Evolutionary conservation across 257 asterid species (phyloP), one percentile per base, ranked within the genome.

Genomic region (Nicotiana knightiana): DNA sequence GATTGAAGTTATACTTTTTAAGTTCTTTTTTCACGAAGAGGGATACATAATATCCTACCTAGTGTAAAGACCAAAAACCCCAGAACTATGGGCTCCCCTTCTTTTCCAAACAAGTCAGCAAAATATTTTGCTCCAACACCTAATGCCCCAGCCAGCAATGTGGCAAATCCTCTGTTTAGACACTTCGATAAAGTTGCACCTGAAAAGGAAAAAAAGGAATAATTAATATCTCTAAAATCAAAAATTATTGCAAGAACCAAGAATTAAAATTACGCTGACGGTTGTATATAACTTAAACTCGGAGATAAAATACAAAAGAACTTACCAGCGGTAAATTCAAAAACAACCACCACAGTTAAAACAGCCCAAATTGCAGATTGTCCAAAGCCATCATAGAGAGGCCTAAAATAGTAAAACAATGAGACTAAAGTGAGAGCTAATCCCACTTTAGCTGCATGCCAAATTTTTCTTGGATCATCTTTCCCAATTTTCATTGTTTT

Each of bases 111-210:
- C 0, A 87, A 85, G 54, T 78, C 78, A 15, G 96, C 97, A 84
- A 93, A 88, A 82, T 89, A 88, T 80, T 91, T 94, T 3, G 98
- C 97, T 58, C 93, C 98, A 18, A 95, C 75, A 10, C 97, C 98
- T 76, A 95, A 59, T 17, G 84, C 94, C 61, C 97, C 98, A 0
- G 97, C 98, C n/a, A 87, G 3, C 55, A 93, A 62, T 46, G 98
- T 93, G 1, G 97, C 98, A 21, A 83, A 89, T 2, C 94, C 96
- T 73, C 97, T 86, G 84, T 93, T 95, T 59, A 95, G 39, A 86
- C 96, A 59, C 82, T 94, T 94, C 2, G 82, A 83, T 7, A 94
- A 83, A 17, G 97, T 94, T 62, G 91, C 98, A 54, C 98, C 98
- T 94, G 46, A 76, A 68, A 48, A 11, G 3, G 17, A 17, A 46